Percentiles rank a stretch among this genome's conserved stretches.
Evolutionary conservation across 257 asterid species (phyloP).

Genomic region (Cruciata laevipes): DNA sequence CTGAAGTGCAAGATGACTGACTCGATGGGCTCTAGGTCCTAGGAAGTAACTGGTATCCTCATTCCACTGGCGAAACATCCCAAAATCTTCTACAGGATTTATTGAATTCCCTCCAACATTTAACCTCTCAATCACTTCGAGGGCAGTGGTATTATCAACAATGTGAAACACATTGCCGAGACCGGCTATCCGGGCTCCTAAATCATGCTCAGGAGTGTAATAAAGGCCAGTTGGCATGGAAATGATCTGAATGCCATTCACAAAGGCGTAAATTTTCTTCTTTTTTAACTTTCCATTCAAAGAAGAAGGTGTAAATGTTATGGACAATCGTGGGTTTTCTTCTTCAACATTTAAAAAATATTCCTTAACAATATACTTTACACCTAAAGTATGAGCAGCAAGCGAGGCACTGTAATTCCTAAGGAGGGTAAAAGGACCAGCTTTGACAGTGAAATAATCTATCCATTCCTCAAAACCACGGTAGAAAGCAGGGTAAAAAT

Average conservation of each 20-base stretch:
- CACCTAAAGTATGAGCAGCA: constrained; percentile 23
- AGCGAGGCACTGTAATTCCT: constrained; percentile 11
- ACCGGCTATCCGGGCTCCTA: constrained; percentile 36
- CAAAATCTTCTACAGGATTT: constrained; percentile 39
- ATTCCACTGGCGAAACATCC: constrained; percentile 41
- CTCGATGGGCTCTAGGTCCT: constrained; percentile 10
- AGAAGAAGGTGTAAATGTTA: constrained; percentile 30
- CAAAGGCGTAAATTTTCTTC: constrained; percentile 27
- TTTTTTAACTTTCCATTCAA: background rate
- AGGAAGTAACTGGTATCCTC: constrained; percentile 36
- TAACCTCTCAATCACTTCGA: constrained; percentile 43
- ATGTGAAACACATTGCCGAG: constrained; percentile 26
- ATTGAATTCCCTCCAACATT: constrained; percentile 45
- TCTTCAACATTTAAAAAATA: constrained; percentile 26
- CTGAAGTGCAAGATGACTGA: background rate
- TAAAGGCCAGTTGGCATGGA: constrained; percentile 29
- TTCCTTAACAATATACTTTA: constrained; percentile 30
- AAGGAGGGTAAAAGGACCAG: constrained; percentile 16
- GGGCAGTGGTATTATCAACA: constrained; percentile 43
- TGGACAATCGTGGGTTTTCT: constrained; percentile 19
- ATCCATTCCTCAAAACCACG: constrained; percentile 16
- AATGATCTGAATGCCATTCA: constrained; percentile 44
- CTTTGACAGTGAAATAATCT: constrained; percentile 16
- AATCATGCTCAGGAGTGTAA: constrained; percentile 36
- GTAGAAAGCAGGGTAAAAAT: constrained; percentile 19